Base-by-base conservation (phyloP, 78 protist species). In the Chrysochromulina parva region DNA sequence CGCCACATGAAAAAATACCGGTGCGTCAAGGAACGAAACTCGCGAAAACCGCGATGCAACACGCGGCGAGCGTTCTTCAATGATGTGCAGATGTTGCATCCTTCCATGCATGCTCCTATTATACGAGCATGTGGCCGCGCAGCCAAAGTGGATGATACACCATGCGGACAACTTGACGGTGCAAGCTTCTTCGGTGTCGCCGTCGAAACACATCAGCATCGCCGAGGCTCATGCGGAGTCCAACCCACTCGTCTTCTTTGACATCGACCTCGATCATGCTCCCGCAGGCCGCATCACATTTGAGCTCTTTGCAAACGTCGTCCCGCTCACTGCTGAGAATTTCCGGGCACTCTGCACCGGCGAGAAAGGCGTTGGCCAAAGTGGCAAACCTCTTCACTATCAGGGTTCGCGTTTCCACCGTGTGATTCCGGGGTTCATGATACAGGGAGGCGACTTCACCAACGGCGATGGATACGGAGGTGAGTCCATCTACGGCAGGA, bases 381-480 rank as follows among this genome's bases (percentile, higher is more conserved):
- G 85, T 11, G 92, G 90, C 53, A 85, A 85, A 57, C 88, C 59
- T 19, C 67, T 90, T 4, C 78, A 66, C 58, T 94, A 67, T 53
- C 62, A 62, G 80, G 92, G 92, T 38, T 55, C 71, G 50, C 0
- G 73, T 1, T 94, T 94, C 85, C 96, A 94, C 84, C 57, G 95
- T 17, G 94, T 94, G 11, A 94, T 94, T 57, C 82, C 71, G 5
- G 69, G 57, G 26, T 65, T 85, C 55, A 65, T 97, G 97, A 16
- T 71, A 28, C 99, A 98, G 85, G 97, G 96, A 1, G 99, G 99
- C 10, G 99, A 98, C 92, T 96, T 98, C 93, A 96, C 98, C 55
- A 50, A 87, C 38, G 97, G 96, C 58, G 93, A 98, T 66, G 99
- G 99, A n/a, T 96, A 98, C 26, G 99, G 99, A n/a, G 99, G 99